Conservation (phyloP, 2,329 filamentous ascomycete genomes). For the Cladophialophora chaetospira region DNA sequence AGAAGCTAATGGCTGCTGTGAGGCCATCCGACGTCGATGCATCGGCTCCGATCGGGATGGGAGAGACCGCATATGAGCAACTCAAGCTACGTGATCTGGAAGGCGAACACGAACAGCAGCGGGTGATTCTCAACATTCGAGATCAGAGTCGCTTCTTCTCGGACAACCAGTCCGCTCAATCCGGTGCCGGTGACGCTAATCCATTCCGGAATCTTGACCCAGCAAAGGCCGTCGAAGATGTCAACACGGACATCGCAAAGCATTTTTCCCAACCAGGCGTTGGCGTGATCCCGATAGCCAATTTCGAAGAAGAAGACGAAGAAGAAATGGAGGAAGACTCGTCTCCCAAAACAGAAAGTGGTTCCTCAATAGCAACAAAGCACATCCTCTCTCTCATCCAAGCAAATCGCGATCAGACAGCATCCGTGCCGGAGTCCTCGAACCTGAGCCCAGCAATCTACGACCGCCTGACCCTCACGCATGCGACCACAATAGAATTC, state of each 20-base stretch:
- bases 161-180: slow-evolving; percentile 42
- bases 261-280: slow-evolving; percentile 29
- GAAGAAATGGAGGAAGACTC: slow-evolving; percentile 45
- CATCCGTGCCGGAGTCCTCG: slow-evolving; percentile 44
- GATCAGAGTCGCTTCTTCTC: slow-evolving; percentile 85
- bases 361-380: slow-evolving; percentile 61
- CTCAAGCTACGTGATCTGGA: slow-evolving; percentile 78
- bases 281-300: slow-evolving; percentile 28
- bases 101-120: slow-evolving; percentile 70
- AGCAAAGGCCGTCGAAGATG: slow-evolving; percentile 27
- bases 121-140: slow-evolving; percentile 82
- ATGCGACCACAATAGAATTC: slow-evolving; percentile 93
- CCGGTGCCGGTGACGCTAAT: slow-evolving; percentile 40
- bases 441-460: slow-evolving; percentile 56
- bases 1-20: slow-evolving; percentile 89
- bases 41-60: slow-evolving; percentile 65
- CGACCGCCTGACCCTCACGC: slow-evolving; percentile 70
- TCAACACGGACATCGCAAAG: slow-evolving; percentile 21
- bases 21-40: slow-evolving; percentile 73
- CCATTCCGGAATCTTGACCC: slow-evolving; percentile 30
- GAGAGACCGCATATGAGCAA: slow-evolving; percentile 73
- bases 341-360: slow-evolving; percentile 62
- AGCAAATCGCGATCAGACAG: slow-evolving; percentile 55
- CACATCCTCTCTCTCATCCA: slow-evolving; percentile 62
- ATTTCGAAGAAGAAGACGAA: slow-evolving; percentile 26